Conservation (phyloP, 2,329 filamentous ascomycete species). For the Gaeumannomyces tritici region DNA sequence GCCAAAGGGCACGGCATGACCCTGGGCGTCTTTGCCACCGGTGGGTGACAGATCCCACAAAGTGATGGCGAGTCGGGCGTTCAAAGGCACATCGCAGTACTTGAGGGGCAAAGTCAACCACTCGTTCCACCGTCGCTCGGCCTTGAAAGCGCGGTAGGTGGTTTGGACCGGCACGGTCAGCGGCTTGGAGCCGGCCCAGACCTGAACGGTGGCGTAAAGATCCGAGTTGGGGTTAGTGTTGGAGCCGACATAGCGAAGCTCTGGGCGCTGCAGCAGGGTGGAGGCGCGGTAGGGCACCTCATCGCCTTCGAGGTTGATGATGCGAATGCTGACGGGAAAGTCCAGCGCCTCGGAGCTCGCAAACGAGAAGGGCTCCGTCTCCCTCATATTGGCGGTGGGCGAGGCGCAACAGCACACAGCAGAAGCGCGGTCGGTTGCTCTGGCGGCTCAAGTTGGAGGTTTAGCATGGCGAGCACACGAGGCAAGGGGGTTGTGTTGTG, state of each 20-base stretch:
- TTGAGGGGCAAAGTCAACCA: conserved; percentile 85
- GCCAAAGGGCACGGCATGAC: conserved; percentile 82
- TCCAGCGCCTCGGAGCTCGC: conserved; percentile 79
- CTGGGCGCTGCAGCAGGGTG: conserved; percentile 65
- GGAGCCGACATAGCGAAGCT: conserved; percentile 79
- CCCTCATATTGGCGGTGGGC: conserved; percentile 1
- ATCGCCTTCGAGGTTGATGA: conserved; percentile 68
- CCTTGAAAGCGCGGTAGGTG: conserved; percentile 82
- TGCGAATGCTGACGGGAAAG: conserved; percentile 59
- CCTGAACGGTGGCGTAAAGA: conserved; percentile 83
- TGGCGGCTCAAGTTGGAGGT: not conserved
- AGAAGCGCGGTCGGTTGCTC: not conserved
- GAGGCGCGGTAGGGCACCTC: conserved; percentile 69
- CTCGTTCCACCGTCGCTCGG: conserved; percentile 76
- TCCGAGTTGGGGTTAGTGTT: conserved; percentile 72
- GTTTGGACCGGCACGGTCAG: conserved; percentile 88
- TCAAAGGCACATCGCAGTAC: conserved; percentile 72
- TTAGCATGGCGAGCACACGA: not conserved
- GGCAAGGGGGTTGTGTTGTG: not conserved
- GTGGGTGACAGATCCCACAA: conserved; percentile 88
- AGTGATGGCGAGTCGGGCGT: conserved; percentile 82
- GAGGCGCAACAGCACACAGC: not conserved
- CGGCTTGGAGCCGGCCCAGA: conserved; percentile 94
- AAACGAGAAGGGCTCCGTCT: conserved; percentile 94
- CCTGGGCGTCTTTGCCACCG: conserved; percentile 57